Evolutionary conservation across 352 stramenopile genomes (phyloP), one percentile per base, ranked within the genome.

Genomic region (Peronosclerospora sorghi): DNA sequence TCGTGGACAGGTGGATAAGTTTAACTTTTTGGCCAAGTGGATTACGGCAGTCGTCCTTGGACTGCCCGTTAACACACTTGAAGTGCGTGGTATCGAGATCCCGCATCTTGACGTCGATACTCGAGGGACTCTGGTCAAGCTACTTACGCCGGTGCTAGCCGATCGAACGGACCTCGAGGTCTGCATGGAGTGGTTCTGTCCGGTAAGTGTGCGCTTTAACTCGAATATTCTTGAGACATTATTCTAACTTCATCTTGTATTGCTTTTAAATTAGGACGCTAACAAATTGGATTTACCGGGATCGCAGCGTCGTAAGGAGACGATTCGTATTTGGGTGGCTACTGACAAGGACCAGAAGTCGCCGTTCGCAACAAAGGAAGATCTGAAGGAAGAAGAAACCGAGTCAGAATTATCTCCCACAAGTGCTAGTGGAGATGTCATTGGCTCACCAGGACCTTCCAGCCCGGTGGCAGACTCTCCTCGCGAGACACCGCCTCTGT

Each of bases 141-240:
- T 89, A 45, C 59, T 90, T 21, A 93, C 75, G n/a, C 80, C 80
- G 5, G 73, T 87, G 40, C 57, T 90, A 0, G 74, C 80, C 8
- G 73, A 93, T 45, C 80, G 77, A 35, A 85, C 65, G 9, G 80
- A 93, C 48, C 46, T 93, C 0, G 77, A 89, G 50, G 74, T 93
- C 19, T 89, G 73, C 52, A 88, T 93, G 75, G 80, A 93, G 42
- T 90, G 80, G 80, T 90, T 93, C 55, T 80, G 68, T 13, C 77
- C 76, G 34, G 74, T 87, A 65, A 23, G 53, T 65, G 27, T 36
- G 27, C 32, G 7, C 18, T 30, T 40, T 29, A 56, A 51, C 32
- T 40, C 50, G 0, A 41, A 44, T 2, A 10, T 4, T 50, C 49
- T 29, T 8, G 6, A 13, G 50, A 48, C 57, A 9, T 36, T 36